Percentiles rank a stretch among this genome's conserved stretches.
Conservation (phyloP, 257 asterid species). For the Sherardia arvensis region DNA sequence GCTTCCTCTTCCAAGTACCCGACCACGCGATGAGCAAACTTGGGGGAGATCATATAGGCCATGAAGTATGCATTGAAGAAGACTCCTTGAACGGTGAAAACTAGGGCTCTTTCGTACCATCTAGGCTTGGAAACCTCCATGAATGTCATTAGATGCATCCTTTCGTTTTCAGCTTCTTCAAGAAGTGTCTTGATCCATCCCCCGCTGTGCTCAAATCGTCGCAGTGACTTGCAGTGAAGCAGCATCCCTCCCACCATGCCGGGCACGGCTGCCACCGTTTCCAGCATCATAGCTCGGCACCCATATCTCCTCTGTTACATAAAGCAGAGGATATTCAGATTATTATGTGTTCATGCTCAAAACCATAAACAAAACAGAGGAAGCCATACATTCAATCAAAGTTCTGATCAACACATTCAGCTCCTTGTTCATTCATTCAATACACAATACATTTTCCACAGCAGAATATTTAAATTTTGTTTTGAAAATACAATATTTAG, state of each 20-base stretch:
- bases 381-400: too few species aligned
- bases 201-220: constrained; percentile 58
- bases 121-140: constrained; percentile 61
- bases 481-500: too few species aligned
- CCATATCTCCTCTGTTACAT: constrained; percentile 46
- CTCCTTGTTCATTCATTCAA: background rate
- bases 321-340: background rate
- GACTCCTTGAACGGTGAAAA: constrained; percentile 58
- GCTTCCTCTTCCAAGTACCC: constrained; percentile 76
- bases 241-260: constrained; percentile 76
- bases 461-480: too few species aligned
- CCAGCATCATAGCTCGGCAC: constrained; percentile 70
- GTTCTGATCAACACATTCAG: background rate
- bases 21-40: constrained; percentile 57
- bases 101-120: constrained; percentile 64
- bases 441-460: too few species aligned
- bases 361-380: too few species aligned
- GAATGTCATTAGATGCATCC: constrained; percentile 78
- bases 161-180: constrained; percentile 67
- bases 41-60: constrained; percentile 48
- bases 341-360: too few species aligned
- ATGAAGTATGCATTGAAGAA: constrained; percentile 73
- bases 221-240: constrained; percentile 47
- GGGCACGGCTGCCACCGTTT: constrained; percentile 69
- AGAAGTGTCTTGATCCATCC: constrained; percentile 55